These are phyloP conservation scores for Camelina laxa DNA, from an alignment of 345 rosid species.

Conservation along the genomic window DNA sequence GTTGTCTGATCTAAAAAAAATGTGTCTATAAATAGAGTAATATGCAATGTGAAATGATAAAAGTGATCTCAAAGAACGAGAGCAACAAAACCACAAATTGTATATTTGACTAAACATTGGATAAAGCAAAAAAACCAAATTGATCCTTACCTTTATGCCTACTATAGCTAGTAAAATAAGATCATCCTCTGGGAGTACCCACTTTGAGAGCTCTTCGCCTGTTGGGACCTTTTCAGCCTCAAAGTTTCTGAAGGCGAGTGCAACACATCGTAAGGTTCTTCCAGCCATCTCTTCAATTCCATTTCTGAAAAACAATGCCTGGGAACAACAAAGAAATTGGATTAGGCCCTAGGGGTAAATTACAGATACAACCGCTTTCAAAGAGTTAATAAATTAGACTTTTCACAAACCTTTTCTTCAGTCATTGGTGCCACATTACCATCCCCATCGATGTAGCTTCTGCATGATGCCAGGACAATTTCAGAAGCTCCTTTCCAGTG, in stretches of 20 bases:
- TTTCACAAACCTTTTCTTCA: constrained; percentile 69
- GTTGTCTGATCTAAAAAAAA: constrained; percentile 2
- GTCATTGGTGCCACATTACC: constrained; percentile 61
- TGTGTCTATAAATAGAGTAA: background rate
- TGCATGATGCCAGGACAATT: constrained; percentile 80
- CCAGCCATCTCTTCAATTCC: constrained; percentile 88
- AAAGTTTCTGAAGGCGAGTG: constrained; percentile 75
- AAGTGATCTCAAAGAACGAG: background rate
- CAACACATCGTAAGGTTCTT: constrained; percentile 87
- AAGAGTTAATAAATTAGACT: background rate
- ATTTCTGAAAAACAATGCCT: constrained; percentile 56
- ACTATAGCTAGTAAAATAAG: constrained; percentile 88
- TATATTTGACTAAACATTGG: too few species aligned
- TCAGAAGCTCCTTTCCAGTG: constrained; percentile 99
- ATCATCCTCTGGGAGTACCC: constrained; percentile 88
- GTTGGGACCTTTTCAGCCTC: constrained; percentile 71
- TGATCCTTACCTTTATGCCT: constrained; percentile 77
- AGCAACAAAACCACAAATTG: background rate
- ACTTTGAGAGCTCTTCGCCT: constrained; percentile 60
- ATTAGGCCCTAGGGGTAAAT: background rate
- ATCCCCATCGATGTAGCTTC: constrained; percentile 62
- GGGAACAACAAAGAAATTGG: constrained; percentile 31
- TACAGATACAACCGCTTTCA: background rate
- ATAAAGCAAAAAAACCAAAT: background rate
- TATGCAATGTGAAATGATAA: background rate